These are phyloP conservation scores for Rugiboletus extremiorientalis DNA, from an alignment of 1,284 basidiomycete species.

Conservation along the genomic window DNA sequence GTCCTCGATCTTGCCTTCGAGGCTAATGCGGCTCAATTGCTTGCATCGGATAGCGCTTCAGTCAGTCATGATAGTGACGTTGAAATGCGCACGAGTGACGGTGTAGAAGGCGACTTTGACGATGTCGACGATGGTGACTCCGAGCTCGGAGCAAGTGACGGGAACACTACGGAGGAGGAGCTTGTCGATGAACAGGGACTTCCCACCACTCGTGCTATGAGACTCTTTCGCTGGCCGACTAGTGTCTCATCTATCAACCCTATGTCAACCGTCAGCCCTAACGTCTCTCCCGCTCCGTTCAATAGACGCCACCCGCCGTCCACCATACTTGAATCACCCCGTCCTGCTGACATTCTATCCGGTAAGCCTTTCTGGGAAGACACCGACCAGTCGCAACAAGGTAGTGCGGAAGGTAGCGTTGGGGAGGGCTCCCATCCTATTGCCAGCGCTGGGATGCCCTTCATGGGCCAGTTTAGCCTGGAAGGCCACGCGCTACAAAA, in stretches of 20 bases:
- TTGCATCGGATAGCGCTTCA: conserved; percentile 41
- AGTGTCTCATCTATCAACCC: conserved; percentile 70
- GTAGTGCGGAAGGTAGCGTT: conserved; percentile 34
- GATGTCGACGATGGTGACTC: conserved; percentile 42
- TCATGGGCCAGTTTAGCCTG: conserved; percentile 54
- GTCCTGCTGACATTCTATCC: conserved; percentile 64
- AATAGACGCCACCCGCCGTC: conserved; percentile 35
- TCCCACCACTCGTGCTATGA: conserved; percentile 72
- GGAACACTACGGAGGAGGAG: conserved; percentile 76
- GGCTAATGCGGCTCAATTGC: conserved; percentile 45
- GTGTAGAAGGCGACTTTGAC: conserved; percentile 29
- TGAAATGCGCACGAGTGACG: conserved; percentile 45
- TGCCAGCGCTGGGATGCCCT: conserved; percentile 39
- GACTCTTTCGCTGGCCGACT: conserved; percentile 62
- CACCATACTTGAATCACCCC: conserved; percentile 43
- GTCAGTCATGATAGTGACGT: conserved; percentile 36
- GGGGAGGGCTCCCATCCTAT: conserved; percentile 25
- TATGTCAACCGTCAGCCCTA: conserved; percentile 65
- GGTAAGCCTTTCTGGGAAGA: conserved; percentile 53
- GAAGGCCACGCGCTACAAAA: conserved; percentile 36
- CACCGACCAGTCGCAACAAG: conserved; percentile 37
- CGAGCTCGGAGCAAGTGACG: conserved; percentile 41
- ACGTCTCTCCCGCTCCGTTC: conserved; percentile 44
- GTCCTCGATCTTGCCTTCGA: conserved; percentile 60
- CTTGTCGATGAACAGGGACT: conserved; percentile 69